These are phyloP conservation scores for Phialophora tarda DNA, from an alignment of 2,329 filamentous ascomycete genomes.

Conservation along the genomic window DNA sequence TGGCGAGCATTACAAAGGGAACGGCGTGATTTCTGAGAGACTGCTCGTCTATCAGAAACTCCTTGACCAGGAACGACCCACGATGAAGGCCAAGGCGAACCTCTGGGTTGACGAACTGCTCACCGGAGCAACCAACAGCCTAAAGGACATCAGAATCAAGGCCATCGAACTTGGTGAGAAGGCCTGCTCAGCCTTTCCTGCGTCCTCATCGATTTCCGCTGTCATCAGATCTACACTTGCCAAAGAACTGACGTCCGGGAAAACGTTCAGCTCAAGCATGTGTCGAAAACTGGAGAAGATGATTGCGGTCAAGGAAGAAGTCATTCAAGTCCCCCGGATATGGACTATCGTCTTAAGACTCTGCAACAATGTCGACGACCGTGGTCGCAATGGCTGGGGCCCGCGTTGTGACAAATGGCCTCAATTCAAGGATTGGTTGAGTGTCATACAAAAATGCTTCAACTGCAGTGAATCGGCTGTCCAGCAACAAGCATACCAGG, in stretches of 20 bases:
- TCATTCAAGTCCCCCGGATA: constrained; percentile 76
- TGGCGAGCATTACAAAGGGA: constrained; percentile 75
- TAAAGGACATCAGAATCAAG: constrained; percentile 75
- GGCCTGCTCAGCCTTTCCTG: constrained; percentile 71
- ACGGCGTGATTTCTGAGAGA: constrained; percentile 77
- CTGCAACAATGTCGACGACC: constrained; percentile 49
- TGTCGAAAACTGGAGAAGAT: constrained; percentile 70
- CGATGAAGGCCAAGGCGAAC: constrained; percentile 71
- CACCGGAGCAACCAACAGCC: constrained; percentile 76
- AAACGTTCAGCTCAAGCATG: constrained; percentile 72
- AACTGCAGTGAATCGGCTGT: constrained; percentile 75
- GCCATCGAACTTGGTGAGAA: constrained; percentile 77
- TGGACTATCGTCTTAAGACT: constrained; percentile 85
- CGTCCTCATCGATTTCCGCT: constrained; percentile 70
- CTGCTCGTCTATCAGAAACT: constrained; percentile 80
- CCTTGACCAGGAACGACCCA: constrained; percentile 69
- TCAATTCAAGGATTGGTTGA: constrained; percentile 74
- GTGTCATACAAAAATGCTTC: constrained; percentile 80
- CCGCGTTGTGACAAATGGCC: constrained; percentile 70
- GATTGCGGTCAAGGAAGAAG: constrained; percentile 65
- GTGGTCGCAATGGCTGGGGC: constrained; percentile 58
- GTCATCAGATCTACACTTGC: constrained; percentile 64
- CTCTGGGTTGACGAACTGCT: constrained; percentile 86
- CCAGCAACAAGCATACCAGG: constrained; percentile 77
- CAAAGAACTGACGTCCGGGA: constrained; percentile 57